A percentile compares a stretch with the other conserved stretches of the same genome.
These are phyloP conservation scores for Ehretia macrophylla DNA, from an alignment of 257 asterid genomes.

Conservation along the genomic window DNA sequence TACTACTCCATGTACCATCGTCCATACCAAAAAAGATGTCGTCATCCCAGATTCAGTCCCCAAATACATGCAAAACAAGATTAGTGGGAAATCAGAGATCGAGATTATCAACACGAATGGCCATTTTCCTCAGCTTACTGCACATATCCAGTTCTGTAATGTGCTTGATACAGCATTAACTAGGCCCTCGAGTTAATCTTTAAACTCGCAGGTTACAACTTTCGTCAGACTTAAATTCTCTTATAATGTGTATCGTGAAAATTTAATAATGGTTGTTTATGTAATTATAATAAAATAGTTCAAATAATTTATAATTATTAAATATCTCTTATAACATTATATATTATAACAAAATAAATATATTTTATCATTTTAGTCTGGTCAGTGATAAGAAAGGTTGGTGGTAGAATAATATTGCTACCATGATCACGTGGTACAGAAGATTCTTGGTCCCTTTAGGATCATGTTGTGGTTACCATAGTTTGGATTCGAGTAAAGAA, in stretches of 20 bases:
- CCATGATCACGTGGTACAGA: background rate
- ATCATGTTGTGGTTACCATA: constrained; percentile 1
- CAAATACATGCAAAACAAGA: constrained; percentile 39
- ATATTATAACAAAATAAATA: too few species aligned
- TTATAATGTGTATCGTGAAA: too few species aligned
- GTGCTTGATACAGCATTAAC: constrained; percentile 39
- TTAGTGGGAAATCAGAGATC: constrained; percentile 40
- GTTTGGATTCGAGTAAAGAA: constrained; percentile 3
- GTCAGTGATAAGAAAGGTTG: too few species aligned
- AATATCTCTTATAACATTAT: too few species aligned
- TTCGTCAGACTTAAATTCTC: background rate
- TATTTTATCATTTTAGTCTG: too few species aligned
- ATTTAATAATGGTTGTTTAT: too few species aligned
- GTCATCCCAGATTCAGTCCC: constrained; percentile 68
- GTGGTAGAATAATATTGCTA: background rate
- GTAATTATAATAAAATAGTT: too few species aligned
- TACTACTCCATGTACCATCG: constrained; percentile 46
- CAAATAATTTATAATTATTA: too few species aligned
- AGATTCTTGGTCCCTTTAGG: too few species aligned
- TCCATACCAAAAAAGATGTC: constrained; percentile 46
- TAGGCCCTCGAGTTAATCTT: background rate
- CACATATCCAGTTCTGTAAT: constrained; percentile 40
- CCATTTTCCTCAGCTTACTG: constrained; percentile 83
- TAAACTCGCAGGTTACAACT: too few species aligned
- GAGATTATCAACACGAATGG: constrained; percentile 54